Conservation (phyloP, 202 grass and related monocot genomes). For the Cymbopogon flexuosus region DNA sequence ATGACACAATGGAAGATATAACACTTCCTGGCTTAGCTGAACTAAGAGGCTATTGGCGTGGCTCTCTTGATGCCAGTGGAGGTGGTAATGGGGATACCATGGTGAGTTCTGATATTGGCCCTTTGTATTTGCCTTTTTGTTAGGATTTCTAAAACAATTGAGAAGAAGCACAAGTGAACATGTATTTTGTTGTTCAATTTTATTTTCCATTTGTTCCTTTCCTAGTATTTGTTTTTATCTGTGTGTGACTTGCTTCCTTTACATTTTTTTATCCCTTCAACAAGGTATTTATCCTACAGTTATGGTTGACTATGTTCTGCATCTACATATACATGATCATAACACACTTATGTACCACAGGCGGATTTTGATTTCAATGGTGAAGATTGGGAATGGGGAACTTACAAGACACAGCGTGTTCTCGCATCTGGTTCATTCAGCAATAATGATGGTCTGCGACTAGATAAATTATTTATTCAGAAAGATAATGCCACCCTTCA, state of each 20-base stretch:
- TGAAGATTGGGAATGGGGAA: conserved; percentile 99
- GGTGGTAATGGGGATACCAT: conserved; percentile 97
- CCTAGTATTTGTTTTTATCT: background rate
- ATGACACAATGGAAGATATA: conserved; percentile 82
- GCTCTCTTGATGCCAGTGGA: conserved; percentile 94
- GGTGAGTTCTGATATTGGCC: conserved; percentile 41
- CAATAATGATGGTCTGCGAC: conserved; percentile 86
- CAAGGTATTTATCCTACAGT: conserved; percentile 4
- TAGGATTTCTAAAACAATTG: conserved; percentile 14
- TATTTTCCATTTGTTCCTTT: background rate
- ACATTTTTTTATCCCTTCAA: conserved; percentile 14
- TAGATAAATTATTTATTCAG: conserved; percentile 97
- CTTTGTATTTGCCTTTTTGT: conserved; percentile 19
- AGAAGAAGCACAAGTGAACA: background rate
- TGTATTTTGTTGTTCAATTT: conserved; percentile 26
- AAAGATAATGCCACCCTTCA: conserved; percentile 98
- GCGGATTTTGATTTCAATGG: conserved; percentile 97
- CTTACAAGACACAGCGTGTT: conserved; percentile 83
- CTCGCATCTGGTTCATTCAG: conserved; percentile 78
- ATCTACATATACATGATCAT: conserved; percentile 21
- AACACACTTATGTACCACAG: conserved; percentile 40
- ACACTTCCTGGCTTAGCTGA: conserved; percentile 91
- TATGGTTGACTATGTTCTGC: conserved; percentile 6
- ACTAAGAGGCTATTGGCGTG: conserved; percentile 89
- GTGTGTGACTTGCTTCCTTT: background rate